These are phyloP conservation scores for Colletotrichum cuscutae DNA, from an alignment of 2,329 filamentous ascomycete genomes.

Conservation along the genomic window DNA sequence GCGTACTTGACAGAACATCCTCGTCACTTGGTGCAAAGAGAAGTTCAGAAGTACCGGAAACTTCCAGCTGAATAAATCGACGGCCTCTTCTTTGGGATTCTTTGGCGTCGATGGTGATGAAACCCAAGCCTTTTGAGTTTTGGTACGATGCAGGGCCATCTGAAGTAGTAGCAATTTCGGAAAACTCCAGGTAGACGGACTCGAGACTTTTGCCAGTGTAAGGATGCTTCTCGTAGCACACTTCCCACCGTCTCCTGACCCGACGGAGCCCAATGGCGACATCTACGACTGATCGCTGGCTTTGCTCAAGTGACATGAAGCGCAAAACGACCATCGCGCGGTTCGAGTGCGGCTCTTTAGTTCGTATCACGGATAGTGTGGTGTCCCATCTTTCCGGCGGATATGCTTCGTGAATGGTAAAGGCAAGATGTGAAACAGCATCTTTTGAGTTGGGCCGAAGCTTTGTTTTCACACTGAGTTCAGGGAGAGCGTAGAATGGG, in stretches of 20 bases:
- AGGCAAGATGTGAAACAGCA: background rate
- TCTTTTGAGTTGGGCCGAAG: background rate
- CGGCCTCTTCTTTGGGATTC: background rate
- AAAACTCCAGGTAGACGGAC: background rate
- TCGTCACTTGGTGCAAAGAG: too few relatives aligned
- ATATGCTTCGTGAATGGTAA: background rate
- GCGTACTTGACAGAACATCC: background rate
- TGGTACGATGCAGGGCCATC: background rate
- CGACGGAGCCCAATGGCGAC: slow-evolving; percentile 5
- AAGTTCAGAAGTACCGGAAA: background rate
- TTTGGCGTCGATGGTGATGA: background rate
- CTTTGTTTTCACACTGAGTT: background rate
- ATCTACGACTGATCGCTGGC: background rate
- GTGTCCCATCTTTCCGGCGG: slow-evolving; percentile 24
- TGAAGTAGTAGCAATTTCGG: background rate
- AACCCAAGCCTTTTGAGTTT: background rate
- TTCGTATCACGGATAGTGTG: background rate
- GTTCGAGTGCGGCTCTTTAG: slow-evolving; percentile 16
- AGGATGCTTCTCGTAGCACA: slow-evolving; percentile 11
- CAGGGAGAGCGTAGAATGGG: slow-evolving; percentile 9
- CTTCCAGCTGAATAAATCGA: slow-evolving; percentile 9
- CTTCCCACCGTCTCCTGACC: background rate
- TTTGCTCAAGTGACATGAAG: background rate
- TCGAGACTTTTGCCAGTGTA: background rate
- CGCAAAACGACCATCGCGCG: background rate